These are phyloP conservation scores for Fusarium euwallaceae DNA, from an alignment of 2,329 filamentous ascomycete genomes.

Conservation along the genomic window DNA sequence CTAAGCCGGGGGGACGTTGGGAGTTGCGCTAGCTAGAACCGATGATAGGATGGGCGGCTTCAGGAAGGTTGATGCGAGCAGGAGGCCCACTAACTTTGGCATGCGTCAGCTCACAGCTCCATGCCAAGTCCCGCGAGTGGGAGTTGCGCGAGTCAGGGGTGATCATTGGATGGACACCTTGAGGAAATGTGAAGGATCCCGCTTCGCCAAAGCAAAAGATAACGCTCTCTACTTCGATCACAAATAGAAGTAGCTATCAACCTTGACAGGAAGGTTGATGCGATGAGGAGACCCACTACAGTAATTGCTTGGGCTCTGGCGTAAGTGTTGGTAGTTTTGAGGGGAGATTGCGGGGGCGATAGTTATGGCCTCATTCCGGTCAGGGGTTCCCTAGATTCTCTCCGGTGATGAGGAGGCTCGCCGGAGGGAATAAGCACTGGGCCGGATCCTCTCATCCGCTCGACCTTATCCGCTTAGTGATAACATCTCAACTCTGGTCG, in stretches of 20 bases:
- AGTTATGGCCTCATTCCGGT: not conserved
- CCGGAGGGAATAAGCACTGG: not conserved
- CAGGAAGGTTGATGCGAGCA: not conserved
- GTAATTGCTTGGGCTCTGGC: not conserved
- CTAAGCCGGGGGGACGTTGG: not conserved
- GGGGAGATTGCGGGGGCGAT: not conserved
- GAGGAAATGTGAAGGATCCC: no score
- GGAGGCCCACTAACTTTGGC: not conserved
- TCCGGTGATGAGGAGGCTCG: not conserved
- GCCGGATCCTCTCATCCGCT: not conserved
- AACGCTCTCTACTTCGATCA: no score
- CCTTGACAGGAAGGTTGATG: not conserved
- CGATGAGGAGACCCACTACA: not conserved
- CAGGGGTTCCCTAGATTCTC: not conserved
- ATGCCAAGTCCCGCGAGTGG: not conserved
- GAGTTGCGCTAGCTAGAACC: not conserved
- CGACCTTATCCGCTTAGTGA: not conserved
- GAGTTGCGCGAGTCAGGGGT: not conserved
- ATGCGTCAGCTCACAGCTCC: not conserved
- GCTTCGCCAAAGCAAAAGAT: no score
- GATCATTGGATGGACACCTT: not conserved
- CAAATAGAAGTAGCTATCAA: no score
- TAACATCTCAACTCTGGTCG: not conserved
- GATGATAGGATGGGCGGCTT: not conserved
- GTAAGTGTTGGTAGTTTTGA: not conserved